Evolutionary conservation across 805 yeast species (phyloP).

Genomic region (Candida bentonensis): DNA sequence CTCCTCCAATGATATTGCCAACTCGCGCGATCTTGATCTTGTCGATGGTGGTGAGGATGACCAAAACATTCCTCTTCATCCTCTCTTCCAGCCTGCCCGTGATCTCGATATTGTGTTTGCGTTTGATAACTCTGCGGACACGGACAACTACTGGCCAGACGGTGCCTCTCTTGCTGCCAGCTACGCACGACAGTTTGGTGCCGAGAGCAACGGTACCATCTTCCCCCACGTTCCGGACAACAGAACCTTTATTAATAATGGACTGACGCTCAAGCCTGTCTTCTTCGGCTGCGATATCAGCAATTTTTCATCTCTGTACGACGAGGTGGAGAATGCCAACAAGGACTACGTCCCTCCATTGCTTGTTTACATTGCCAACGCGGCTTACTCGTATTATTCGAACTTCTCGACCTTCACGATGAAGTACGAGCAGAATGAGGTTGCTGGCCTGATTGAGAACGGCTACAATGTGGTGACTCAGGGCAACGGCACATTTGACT

Average conservation of each 20-base stretch:
- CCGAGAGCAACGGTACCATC: slow-evolving; percentile 39
- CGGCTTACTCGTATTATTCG: slow-evolving; percentile 42
- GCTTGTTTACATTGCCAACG: slow-evolving; percentile 54
- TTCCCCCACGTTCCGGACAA: slow-evolving; percentile 65
- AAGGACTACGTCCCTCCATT: slow-evolving; percentile 41
- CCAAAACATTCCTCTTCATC: slow-evolving; percentile 52
- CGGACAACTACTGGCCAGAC: slow-evolving; percentile 42
- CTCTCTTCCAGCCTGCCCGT: slow-evolving; percentile 47
- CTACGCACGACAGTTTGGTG: slow-evolving; percentile 41
- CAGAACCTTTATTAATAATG: slow-evolving; percentile 38
- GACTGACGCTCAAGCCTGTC: slow-evolving; percentile 48
- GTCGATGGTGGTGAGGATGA: slow-evolving; percentile 66
- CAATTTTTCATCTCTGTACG: slow-evolving; percentile 40
- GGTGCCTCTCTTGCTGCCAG: slow-evolving; percentile 47
- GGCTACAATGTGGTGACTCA: slow-evolving; percentile 57
- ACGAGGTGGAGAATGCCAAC: slow-evolving; percentile 25
- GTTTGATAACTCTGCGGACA: slow-evolving; percentile 57
- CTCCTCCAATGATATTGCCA: slow-evolving; percentile 26
- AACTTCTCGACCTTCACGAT: slow-evolving; percentile 56
- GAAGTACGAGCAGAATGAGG: slow-evolving; percentile 41
- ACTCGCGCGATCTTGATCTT: slow-evolving; percentile 31
- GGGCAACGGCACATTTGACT: slow-evolving; percentile 46
- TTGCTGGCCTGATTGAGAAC: slow-evolving; percentile 42
- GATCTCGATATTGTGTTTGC: slow-evolving; percentile 53
- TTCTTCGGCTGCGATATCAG: slow-evolving; percentile 62